Conservation (phyloP, 75 land plant genomes). For the Cunninghamia lanceolata region DNA sequence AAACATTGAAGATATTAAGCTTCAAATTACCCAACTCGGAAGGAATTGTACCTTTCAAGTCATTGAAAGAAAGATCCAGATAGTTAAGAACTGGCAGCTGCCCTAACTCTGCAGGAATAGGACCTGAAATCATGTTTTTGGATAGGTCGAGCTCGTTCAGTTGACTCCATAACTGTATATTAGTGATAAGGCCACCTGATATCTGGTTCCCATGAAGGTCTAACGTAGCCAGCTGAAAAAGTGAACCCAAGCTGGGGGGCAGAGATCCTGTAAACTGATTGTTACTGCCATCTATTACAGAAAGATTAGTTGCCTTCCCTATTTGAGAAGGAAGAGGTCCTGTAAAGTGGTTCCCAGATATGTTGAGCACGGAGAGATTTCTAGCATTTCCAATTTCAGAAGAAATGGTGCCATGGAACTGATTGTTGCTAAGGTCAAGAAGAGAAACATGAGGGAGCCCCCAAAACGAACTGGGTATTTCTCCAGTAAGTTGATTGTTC, state of each 20-base stretch:
- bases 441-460: slow-evolving; percentile 24
- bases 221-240: slow-evolving; percentile 30
- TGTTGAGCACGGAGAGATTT: slow-evolving; percentile 16
- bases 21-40: slow-evolving; percentile 30
- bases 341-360: slow-evolving; percentile 41
- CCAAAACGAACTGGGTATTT: slow-evolving; percentile 46
- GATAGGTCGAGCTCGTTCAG: slow-evolving; percentile 47
- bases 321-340: slow-evolving; percentile 38
- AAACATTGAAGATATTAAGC: slow-evolving; percentile 45
- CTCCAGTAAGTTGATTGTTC: slow-evolving; percentile 41
- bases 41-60: slow-evolving; percentile 46
- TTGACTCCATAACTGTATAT: slow-evolving; percentile 24
- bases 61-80: slow-evolving; percentile 36
- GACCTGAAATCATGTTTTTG: slow-evolving; percentile 43
- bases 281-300: slow-evolving; percentile 10
- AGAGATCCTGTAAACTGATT: slow-evolving; percentile 38
- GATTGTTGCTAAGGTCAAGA: slow-evolving; percentile 44
- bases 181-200: slow-evolving; percentile 29
- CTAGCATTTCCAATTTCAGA: slow-evolving; percentile 26
- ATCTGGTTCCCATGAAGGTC: slow-evolving; percentile 33
- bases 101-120: slow-evolving; percentile 38
- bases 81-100: slow-evolving; percentile 35
- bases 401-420: slow-evolving; percentile 42
- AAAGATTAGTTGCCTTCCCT: slow-evolving; percentile 19
- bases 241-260: slow-evolving; percentile 26